Evolutionary conservation across 805 yeast species (phyloP), one percentile per base, ranked within the genome.

Genomic region (Kregervanrija fluxuum): DNA sequence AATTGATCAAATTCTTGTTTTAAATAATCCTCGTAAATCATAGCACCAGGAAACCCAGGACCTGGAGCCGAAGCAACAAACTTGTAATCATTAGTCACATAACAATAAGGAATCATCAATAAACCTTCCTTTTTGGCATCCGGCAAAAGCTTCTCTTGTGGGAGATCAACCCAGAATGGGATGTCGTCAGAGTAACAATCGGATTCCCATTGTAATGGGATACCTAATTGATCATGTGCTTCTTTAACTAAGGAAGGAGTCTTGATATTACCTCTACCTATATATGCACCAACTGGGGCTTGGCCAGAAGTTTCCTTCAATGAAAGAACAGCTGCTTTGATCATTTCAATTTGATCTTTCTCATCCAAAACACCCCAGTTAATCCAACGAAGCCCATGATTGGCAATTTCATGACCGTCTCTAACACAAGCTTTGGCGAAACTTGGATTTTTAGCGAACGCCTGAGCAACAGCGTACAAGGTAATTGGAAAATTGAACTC

Each of bases 401-500:
- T 62, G 14, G 62, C 67, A 31, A 67, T 63, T 44, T 67, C 70
- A 49, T 64, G 68, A 8, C 70, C 70, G 35, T 60, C 68, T 37
- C 65, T 57, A 32, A 55, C 61, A 43, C 64, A 60, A 1, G 66
- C 69, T 32, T 53, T 52, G 14, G 65, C 69, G 34, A 65, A 65
- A 11, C 50, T 58, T 4, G 66, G 64, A 38, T 64, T 56, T 41
- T 55, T 57, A 35, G 55, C 62, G 31, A 67, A 55, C 10, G 71
- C 71, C 42, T 63, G 64, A 9, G 66, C 71, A 41, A 67, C 70
- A 11, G 65, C 71, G 46, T 59, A 66, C 5, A 62, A 52, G 9
- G 71, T 67, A 48, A 66, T 55, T 36, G 57, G 60, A 40, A 51
- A 59, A 14, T 49, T 49, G 41, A 58, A 61, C 49, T 67, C 61